A percentile compares a stretch with the other conserved stretches of the same genome.
Evolutionary conservation across 495 filamentous ascomycete genomes (phyloP).

Genomic region (Aspergillus indologenus): DNA sequence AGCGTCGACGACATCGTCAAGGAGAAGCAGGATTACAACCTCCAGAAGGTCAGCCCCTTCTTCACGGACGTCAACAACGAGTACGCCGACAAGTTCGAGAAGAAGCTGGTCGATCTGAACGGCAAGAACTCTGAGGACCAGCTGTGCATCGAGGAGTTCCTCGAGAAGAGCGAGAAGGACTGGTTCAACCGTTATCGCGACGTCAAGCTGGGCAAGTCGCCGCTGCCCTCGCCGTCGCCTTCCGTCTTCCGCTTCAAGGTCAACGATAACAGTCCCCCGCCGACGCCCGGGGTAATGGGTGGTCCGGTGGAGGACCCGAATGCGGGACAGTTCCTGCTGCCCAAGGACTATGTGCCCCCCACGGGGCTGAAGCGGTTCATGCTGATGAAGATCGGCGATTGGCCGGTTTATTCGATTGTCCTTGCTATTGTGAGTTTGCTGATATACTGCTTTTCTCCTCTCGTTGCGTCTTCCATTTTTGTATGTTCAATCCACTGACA

Average conservation of each 20-base stretch:
- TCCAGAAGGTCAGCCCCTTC: slow-evolving; percentile 66
- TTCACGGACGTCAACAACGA: slow-evolving; percentile 65
- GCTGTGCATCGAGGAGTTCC: slow-evolving; percentile 64
- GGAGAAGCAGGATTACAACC: slow-evolving; percentile 57
- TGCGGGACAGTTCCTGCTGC: slow-evolving; percentile 56
- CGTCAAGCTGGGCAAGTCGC: slow-evolving; percentile 49
- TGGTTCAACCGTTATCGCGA: slow-evolving; percentile 62
- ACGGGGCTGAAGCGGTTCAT: slow-evolving; percentile 56
- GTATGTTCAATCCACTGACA: not conserved
- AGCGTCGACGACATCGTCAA: slow-evolving; percentile 52
- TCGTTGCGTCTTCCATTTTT: no score
- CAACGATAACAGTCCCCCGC: slow-evolving; percentile 14
- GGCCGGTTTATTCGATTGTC: slow-evolving; percentile 68
- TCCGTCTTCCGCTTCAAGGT: slow-evolving; percentile 29
- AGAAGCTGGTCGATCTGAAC: slow-evolving; percentile 54
- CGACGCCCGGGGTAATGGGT: not conserved
- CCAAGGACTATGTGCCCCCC: slow-evolving; percentile 60
- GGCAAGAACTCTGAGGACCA: slow-evolving; percentile 54
- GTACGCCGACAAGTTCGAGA: slow-evolving; percentile 57
- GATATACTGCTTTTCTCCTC: no score
- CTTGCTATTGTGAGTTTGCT: slow-evolving; percentile 38
- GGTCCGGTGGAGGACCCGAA: not conserved
- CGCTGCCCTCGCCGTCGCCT: slow-evolving; percentile 28
- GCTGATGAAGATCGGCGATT: slow-evolving; percentile 50
- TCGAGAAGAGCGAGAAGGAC: slow-evolving; percentile 64